A percentile compares a stretch with the other conserved stretches of the same genome.
Evolutionary conservation across 2,329 filamentous ascomycete species (phyloP).

Genomic region (Penicillium glabrum): DNA sequence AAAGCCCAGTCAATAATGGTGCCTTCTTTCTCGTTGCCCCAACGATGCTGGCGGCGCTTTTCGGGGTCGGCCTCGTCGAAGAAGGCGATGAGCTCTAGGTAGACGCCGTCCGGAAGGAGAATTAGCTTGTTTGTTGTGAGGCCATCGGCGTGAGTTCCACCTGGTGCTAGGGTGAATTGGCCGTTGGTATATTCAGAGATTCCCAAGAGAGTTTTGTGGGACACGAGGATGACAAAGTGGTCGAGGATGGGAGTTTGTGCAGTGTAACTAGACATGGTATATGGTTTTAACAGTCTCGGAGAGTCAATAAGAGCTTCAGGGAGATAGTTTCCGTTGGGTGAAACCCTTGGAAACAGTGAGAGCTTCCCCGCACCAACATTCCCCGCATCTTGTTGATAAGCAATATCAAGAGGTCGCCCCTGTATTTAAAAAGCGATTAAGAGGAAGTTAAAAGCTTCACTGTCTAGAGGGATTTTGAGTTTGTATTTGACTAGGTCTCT

Average conservation of each 20-base stretch:
- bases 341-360: not conserved
- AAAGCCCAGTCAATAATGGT: constrained; percentile 22
- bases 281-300: not conserved
- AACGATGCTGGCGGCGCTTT: constrained; percentile 15
- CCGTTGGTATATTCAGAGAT: constrained; percentile 6
- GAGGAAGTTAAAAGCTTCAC: not conserved
- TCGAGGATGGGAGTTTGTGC: constrained; percentile 8
- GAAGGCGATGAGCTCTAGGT: constrained; percentile 21
- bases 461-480: not conserved
- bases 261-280: not conserved
- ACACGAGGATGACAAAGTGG: constrained; percentile 13
- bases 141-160: constrained; percentile 18
- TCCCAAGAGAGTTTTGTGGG: constrained; percentile 7
- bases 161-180: constrained; percentile 15
- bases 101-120: constrained; percentile 15
- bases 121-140: constrained; percentile 20
- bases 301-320: not conserved
- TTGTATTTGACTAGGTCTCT: not conserved
- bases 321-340: not conserved
- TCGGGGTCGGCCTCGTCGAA: constrained; percentile 18
- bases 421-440: not conserved
- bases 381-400: not conserved
- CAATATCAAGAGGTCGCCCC: not conserved
- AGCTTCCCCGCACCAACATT: not conserved
- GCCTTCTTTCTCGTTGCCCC: constrained; percentile 17